Percentiles rank a stretch among this genome's conserved stretches.
phyloP scores from a whole-genome alignment of 306 rosid genomes.

The Rosa lucieae region DNA sequence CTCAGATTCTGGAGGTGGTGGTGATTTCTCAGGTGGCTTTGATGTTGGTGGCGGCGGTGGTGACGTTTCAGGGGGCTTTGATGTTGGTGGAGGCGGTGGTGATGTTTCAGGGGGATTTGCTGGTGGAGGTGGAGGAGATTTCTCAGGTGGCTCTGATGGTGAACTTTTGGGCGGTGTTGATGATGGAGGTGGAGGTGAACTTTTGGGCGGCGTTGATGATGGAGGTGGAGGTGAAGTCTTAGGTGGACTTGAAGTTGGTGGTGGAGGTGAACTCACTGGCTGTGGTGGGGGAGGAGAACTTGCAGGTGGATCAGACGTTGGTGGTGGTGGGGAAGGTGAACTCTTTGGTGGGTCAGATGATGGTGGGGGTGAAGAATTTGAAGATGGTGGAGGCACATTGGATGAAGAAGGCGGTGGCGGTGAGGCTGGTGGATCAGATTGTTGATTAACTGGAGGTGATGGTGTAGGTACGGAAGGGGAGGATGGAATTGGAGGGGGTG shows the following conservation, averaged over 20 bases:
- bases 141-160: constrained; percentile 19
- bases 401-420: constrained; percentile 7
- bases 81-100: constrained; percentile 22
- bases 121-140: constrained; percentile 38
- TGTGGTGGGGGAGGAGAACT: constrained; percentile 8
- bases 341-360: constrained; percentile 24
- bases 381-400: constrained; percentile 16
- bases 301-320: constrained; percentile 18
- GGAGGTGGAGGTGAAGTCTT: constrained; percentile 36
- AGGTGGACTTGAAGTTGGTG: constrained; percentile 19
- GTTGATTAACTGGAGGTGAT: constrained; percentile 26
- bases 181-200: constrained; percentile 35
- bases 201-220: constrained; percentile 17
- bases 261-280: constrained; percentile 29
- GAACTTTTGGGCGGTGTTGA: not conserved
- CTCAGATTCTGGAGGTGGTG: constrained; percentile 16
- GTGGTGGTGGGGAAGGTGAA: constrained; percentile 19
- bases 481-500: constrained; percentile 13
- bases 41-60: constrained; percentile 38
- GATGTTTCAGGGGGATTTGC: constrained; percentile 22
- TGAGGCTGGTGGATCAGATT: constrained; percentile 22
- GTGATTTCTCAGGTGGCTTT: constrained; percentile 39
- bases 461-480: constrained; percentile 15
- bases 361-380: not conserved
- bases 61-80: constrained; percentile 37